phyloP scores from a whole-genome alignment of 208 protist species.

The Trypanosoma scelopori region DNA sequence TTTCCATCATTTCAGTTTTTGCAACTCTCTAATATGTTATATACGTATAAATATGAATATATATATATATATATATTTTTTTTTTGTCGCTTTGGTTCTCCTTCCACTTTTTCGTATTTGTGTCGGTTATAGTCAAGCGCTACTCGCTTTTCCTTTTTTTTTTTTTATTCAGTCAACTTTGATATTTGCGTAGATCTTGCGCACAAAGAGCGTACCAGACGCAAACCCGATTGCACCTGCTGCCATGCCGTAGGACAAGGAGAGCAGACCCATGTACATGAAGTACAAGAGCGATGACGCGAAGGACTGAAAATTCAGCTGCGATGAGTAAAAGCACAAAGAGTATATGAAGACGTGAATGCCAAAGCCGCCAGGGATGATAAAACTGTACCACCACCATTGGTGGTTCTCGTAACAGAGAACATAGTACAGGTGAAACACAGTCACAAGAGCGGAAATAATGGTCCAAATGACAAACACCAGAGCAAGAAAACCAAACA shows the following conservation, averaged over 20 bases:
- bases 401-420: constrained; percentile 97
- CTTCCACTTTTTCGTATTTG: no score
- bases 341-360: constrained; percentile 94
- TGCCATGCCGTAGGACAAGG: constrained; percentile 73
- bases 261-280: constrained; percentile 83
- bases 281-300: constrained; percentile 86
- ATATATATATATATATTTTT: no score
- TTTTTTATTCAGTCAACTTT: constrained; percentile 60
- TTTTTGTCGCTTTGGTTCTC: no score
- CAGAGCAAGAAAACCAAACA: constrained; percentile 97
- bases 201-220: constrained; percentile 77
- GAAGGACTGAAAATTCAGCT: constrained; percentile 73
- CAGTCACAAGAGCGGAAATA: constrained; percentile 95
- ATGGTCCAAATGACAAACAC: constrained; percentile 96
- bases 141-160: no score
- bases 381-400: constrained; percentile 98
- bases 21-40: no score
- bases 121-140: no score
- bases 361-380: constrained; percentile 86
- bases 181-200: constrained; percentile 82
- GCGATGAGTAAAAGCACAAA: constrained; percentile 87
- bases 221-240: constrained; percentile 83
- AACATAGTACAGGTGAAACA: constrained; percentile 98
- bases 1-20: no score
- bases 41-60: no score